phyloP scores from a whole-genome alignment of 257 asterid species.

The Penstemon newberryi region DNA sequence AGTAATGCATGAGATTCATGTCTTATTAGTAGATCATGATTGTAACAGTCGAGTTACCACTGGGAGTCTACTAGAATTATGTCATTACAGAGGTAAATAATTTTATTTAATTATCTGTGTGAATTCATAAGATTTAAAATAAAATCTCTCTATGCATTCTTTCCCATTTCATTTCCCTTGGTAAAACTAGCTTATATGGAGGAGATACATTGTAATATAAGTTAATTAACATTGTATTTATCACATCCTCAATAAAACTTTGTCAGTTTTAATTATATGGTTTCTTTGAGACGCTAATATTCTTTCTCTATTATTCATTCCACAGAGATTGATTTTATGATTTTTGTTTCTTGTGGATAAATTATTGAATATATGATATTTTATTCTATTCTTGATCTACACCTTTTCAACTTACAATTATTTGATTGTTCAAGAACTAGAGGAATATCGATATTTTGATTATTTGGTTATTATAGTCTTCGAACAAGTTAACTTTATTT shows the following conservation, averaged over 20 bases:
- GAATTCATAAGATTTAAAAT: background rate
- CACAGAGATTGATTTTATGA: background rate
- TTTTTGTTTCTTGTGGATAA: background rate
- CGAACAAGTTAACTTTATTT: background rate
- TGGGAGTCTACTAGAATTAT: constrained; percentile 2
- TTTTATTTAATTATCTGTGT: background rate
- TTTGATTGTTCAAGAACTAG: background rate
- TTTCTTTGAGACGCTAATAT: background rate
- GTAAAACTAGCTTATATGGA: too few species aligned
- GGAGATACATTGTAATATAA: too few species aligned
- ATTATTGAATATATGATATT: too few species aligned
- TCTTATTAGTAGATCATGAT: constrained; percentile 28
- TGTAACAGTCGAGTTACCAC: background rate
- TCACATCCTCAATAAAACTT: background rate
- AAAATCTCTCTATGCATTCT: background rate
- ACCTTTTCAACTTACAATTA: background rate
- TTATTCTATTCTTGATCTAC: background rate
- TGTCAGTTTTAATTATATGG: background rate
- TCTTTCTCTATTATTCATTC: background rate
- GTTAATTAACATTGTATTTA: too few species aligned
- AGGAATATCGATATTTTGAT: background rate
- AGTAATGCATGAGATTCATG: constrained; percentile 16
- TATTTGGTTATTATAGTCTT: background rate
- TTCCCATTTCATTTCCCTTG: background rate
- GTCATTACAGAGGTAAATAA: constrained; percentile 17